A percentile compares a stretch with the other conserved stretches of the same genome.
Evolutionary conservation across 176 grass and related monocot genomes (phyloP).

Genomic region (Poa annua): DNA sequence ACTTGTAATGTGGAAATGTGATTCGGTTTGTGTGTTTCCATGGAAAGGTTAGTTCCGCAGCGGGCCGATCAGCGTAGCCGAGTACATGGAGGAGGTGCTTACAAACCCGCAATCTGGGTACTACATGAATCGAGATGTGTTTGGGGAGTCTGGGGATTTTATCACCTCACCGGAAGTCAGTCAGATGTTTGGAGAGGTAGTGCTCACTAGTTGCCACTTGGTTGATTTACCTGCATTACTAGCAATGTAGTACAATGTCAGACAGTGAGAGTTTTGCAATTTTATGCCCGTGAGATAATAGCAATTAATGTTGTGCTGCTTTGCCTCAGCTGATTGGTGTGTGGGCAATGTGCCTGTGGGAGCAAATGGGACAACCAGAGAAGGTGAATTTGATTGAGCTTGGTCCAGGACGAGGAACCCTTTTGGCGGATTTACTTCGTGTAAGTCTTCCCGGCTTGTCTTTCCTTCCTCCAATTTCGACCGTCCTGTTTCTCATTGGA

Average conservation of each 20-base stretch:
- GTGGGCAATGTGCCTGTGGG: constrained; percentile 90
- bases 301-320: constrained; percentile 12
- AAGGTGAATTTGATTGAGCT: constrained; percentile 94
- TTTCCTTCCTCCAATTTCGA: constrained; percentile 9
- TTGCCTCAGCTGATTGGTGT: constrained; percentile 79
- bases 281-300: neutral
- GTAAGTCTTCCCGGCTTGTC: constrained; percentile 48
- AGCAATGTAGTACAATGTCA: neutral
- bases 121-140: constrained; percentile 93
- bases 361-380: constrained; percentile 84
- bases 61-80: constrained; percentile 87
- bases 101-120: constrained; percentile 86
- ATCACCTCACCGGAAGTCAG: constrained; percentile 94
- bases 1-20: constrained; percentile 32
- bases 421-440: constrained; percentile 84
- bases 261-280: neutral
- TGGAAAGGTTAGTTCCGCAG: constrained; percentile 68
- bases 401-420: constrained; percentile 86
- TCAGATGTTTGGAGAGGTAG: constrained; percentile 99
- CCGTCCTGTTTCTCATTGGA: constrained; percentile 24
- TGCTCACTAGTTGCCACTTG: constrained; percentile 7
- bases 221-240: neutral
- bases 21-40: constrained; percentile 25
- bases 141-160: constrained; percentile 83
- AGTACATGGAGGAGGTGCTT: constrained; percentile 97